A percentile compares a stretch with the other conserved stretches of the same genome.
Conservation (phyloP, 2,329 filamentous ascomycete species). For the Clarireedia hainanense region DNA sequence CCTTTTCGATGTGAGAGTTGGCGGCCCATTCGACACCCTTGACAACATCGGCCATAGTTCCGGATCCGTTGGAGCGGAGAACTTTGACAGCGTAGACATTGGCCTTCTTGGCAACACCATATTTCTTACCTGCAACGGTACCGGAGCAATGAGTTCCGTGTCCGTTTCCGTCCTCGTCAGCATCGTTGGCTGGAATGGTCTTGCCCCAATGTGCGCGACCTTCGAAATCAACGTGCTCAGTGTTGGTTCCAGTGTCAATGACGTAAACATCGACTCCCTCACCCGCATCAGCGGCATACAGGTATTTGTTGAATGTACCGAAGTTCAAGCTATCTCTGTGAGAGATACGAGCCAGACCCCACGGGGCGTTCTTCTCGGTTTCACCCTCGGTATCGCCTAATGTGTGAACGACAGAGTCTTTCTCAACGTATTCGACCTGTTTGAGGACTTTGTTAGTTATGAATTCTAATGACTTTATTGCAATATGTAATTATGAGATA, state of each 20-base stretch:
- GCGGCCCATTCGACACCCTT: slow-evolving; percentile 97
- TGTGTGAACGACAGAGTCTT: slow-evolving; percentile 85
- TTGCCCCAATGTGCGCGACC: slow-evolving; percentile 94
- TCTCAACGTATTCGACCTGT: slow-evolving; percentile 95
- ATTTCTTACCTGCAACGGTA: slow-evolving; percentile 96
- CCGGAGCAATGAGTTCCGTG: slow-evolving; percentile 99
- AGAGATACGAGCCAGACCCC: slow-evolving; percentile 96
- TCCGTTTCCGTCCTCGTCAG: slow-evolving; percentile 89
- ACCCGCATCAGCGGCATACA: slow-evolving; percentile 81
- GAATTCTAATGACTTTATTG: background rate
- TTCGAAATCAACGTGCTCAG: slow-evolving; percentile 92
- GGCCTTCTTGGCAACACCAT: slow-evolving; percentile 99
- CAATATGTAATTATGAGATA: background rate
- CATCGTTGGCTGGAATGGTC: slow-evolving; percentile 81
- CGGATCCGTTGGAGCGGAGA: slow-evolving; percentile 91
- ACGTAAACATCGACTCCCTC: slow-evolving; percentile 98
- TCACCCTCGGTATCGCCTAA: slow-evolving; percentile 51
- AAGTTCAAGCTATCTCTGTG: slow-evolving; percentile 85
- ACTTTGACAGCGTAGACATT: slow-evolving; percentile 97
- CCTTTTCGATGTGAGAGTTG: slow-evolving; percentile 66
- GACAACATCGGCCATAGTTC: slow-evolving; percentile 97
- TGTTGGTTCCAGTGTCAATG: slow-evolving; percentile 95
- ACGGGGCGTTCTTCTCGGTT: slow-evolving; percentile 89
- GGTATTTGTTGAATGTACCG: slow-evolving; percentile 95
- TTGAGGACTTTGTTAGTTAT: slow-evolving; percentile 18